Percentiles rank a stretch among this genome's conserved stretches.
These are phyloP conservation scores for Annulohypoxylon bovei DNA, from an alignment of 495 filamentous ascomycete species.

Conservation along the genomic window DNA sequence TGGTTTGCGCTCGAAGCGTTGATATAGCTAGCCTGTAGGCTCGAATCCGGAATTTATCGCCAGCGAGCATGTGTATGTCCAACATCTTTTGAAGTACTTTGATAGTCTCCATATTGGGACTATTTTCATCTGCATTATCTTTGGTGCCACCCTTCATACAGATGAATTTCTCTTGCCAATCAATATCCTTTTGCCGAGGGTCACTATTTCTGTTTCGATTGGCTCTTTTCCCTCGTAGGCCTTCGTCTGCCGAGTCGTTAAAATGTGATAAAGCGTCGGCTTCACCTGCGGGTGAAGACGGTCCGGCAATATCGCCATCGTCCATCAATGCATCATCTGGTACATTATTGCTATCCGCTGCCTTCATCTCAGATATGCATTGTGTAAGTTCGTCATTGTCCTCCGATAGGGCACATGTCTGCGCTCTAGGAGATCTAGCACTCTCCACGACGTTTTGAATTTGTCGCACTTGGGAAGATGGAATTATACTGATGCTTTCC, in stretches of 20 bases:
- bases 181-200: neutral
- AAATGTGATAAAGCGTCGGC: conserved; percentile 12
- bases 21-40: conserved; percentile 85
- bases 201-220: neutral
- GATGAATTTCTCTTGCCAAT: conserved; percentile 53
- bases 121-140: conserved; percentile 37
- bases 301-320: neutral
- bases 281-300: conserved; percentile 1
- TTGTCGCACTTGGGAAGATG: conserved; percentile 26
- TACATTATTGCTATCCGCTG: neutral
- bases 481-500: neutral
- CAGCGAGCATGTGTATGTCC: conserved; percentile 77
- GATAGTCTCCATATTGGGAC: conserved; percentile 79
- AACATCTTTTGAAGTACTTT: conserved; percentile 83
- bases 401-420: neutral
- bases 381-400: conserved; percentile 36
- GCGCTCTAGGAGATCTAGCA: neutral
- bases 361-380: conserved; percentile 32
- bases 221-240: conserved; percentile 36
- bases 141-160: conserved; percentile 56
- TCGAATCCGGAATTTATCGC: conserved; percentile 81
- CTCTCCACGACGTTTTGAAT: neutral
- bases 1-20: conserved; percentile 72
- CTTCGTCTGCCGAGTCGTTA: conserved; percentile 2
- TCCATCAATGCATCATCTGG: conserved; percentile 1